A percentile compares a stretch with the other conserved stretches of the same genome.
phyloP scores from a whole-genome alignment of 148 eudicot species.

The Rhododendron griersonianum region DNA sequence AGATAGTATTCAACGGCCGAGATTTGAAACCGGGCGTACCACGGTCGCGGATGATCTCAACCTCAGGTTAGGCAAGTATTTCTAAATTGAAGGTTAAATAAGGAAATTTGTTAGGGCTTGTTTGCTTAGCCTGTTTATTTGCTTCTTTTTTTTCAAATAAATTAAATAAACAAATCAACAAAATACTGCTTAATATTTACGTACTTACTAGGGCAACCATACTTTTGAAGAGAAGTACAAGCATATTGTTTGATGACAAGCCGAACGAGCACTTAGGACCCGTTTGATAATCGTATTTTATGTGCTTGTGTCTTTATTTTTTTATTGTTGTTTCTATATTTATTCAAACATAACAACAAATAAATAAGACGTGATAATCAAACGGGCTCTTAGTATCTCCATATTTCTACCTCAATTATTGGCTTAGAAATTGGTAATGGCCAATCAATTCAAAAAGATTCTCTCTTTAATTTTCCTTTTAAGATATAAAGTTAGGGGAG shows the following conservation, averaged over 20 bases:
- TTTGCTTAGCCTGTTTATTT: background rate
- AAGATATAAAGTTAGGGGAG: background rate
- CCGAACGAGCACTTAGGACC: background rate
- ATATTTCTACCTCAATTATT: background rate
- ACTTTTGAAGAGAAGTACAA: too few relatives aligned
- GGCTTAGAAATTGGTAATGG: background rate
- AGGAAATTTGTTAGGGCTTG: background rate
- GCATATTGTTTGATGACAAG: background rate
- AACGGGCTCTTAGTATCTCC: too few relatives aligned
- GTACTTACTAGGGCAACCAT: too few relatives aligned
- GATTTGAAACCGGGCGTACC: slow-evolving; percentile 10
- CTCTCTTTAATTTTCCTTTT: background rate
- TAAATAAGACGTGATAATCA: too few relatives aligned
- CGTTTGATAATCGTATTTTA: background rate
- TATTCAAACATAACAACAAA: too few relatives aligned
- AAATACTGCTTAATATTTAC: too few relatives aligned
- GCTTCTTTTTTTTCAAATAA: background rate
- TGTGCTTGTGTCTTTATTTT: too few relatives aligned
- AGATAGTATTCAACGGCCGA: slow-evolving; percentile 23
- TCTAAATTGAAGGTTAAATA: background rate
- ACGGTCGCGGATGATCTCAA: slow-evolving; percentile 15
- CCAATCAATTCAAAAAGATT: background rate
- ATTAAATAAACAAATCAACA: background rate
- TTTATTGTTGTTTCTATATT: too few relatives aligned
- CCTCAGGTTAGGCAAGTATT: slow-evolving; percentile 41